Base-by-base conservation (phyloP, 2,329 filamentous ascomycete species). In the Aspergillus jensenii region DNA sequence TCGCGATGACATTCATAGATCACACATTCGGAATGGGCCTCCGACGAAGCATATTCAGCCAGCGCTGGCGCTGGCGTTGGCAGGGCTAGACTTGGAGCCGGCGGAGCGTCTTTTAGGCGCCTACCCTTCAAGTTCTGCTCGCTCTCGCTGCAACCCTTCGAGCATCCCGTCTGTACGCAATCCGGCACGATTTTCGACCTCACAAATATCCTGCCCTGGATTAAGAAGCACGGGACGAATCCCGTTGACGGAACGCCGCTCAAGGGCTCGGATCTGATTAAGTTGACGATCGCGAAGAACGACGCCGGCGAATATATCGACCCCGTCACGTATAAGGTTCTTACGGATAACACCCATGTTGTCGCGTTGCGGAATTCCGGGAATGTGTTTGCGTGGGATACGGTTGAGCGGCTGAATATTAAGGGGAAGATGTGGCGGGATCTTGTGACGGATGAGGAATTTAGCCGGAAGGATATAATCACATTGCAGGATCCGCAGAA, bases 41-140 rank as follows among this genome's bases (percentile, higher is more conserved):
- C 92, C 6, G 87, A 89, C 48, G 93, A 97, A 75, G 87, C 91
- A 59, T 97, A 90, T 77, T 90, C 90, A 33, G 91, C 92, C 65
- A 93, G 87, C 72, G 88, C 84, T 27, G 90, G 90, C 67, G 85
- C 89, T 56, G 87, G 87, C 51, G 79, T 81, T 74, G 83, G 71
- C 73, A 87, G 78, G 75, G 82, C 68, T 63, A 79, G 74, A 74
- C 82, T 74, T 21, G 75, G 76, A 48, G 76, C 79, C 2, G 76
- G 76, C 21, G 84, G 85, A 63, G 83, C 85, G 49, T 84, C 84
- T 39, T 98, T 98, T 80, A 91, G 89, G 70, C 89, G 91, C 46
- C 84, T 99, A 1, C 95, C 96, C 31, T 99, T 96, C 84, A 98
- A 97, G 82, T 98, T 95, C 79, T 99, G 95, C 84, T 91, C 95